Base-by-base conservation (phyloP, 768 basidiomycete species). In the Agaricus blazei region DNA sequence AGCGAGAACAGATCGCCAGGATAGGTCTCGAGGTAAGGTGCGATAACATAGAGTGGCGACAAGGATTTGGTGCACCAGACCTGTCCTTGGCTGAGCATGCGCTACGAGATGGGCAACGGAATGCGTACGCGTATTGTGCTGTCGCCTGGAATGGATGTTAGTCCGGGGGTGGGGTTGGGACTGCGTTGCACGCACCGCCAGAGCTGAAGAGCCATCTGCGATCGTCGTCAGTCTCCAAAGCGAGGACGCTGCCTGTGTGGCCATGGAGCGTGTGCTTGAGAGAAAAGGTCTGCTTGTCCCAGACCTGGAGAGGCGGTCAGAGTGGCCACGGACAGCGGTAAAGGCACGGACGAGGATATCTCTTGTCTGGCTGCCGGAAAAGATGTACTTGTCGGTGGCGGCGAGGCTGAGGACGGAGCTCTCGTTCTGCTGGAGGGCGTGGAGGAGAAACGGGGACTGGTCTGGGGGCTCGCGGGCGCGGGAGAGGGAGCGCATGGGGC, bases 1-100 rank as follows among this genome's bases (percentile, higher is more conserved):
- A 96, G 74, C 37, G 88, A 92, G 70, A 91, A 95, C 29, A 96
- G 78, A 65, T 96, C 93, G 23, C 93, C 93, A 3, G 93, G 84
- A 28, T 83, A 85, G 2, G 83, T 84, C 61, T 93, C 92, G 42
- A 84, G 72, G 63, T 90, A 88, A 0, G 94, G 90, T 49, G 83
- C 75, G 34, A 97, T 76, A 50, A 90, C 73, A 61, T 88, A 90
- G 41, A 95, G 68, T 7, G 81, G 79, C 8, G 74, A 68, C 9
- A 95, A 76, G 0, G 80, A 80, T 9, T 71, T 72, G 2, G 92
- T 90, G 28, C 81, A 88, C 93, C 93, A 97, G 41, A 93, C 80
- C 90, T 94, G 61, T 29, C 59, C 53, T 58, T 44, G 9, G 44
- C 46, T 6, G 57, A 46, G 27, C 41, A 24, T 19, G 11, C 29